phyloP scores from a whole-genome alignment of 768 basidiomycete species.

The Lactarius indigo region DNA sequence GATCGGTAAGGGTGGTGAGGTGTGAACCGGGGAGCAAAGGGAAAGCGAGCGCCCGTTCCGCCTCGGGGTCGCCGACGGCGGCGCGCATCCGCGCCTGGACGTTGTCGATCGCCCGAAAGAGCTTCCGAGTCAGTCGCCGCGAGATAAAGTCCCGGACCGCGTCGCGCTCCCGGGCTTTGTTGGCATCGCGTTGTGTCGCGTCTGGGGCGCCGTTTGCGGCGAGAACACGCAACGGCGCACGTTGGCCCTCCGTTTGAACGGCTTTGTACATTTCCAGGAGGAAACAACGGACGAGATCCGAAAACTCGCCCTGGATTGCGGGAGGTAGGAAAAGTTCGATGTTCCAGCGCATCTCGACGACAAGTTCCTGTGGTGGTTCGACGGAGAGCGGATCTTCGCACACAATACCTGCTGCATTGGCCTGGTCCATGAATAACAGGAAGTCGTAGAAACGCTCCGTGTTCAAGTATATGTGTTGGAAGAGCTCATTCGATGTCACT shows the following conservation, averaged over 20 bases:
- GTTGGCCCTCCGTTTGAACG: conserved; percentile 55
- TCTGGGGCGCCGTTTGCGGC: conserved; percentile 66
- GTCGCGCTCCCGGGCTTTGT: conserved; percentile 67
- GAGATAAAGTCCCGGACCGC: conserved; percentile 71
- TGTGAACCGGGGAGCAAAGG: conserved; percentile 86
- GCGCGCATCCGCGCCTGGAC: conserved; percentile 60
- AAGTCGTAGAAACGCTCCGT: conserved; percentile 92
- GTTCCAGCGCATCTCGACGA: conserved; percentile 88
- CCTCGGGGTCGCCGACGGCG: conserved; percentile 52
- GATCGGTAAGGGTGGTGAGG: conserved; percentile 69
- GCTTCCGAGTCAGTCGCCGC: conserved; percentile 72
- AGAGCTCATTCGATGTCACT: conserved; percentile 90
- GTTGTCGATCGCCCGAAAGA: conserved; percentile 66
- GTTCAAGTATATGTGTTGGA: conserved; percentile 86
- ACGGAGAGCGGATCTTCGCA: conserved; percentile 72
- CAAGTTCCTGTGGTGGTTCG: conserved; percentile 64
- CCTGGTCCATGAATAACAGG: conserved; percentile 91
- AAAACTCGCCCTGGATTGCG: conserved; percentile 76
- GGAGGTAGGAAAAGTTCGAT: conserved; percentile 85
- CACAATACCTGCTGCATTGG: conserved; percentile 88
- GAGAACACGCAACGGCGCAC: conserved; percentile 70
- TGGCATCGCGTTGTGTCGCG: conserved; percentile 59
- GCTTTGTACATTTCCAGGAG: conserved; percentile 81
- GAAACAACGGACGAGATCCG: conserved; percentile 69
- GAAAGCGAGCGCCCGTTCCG: conserved; percentile 64